These are phyloP conservation scores for Sesbania bispinosa DNA, from an alignment of 306 rosid species.

Conservation along the genomic window DNA sequence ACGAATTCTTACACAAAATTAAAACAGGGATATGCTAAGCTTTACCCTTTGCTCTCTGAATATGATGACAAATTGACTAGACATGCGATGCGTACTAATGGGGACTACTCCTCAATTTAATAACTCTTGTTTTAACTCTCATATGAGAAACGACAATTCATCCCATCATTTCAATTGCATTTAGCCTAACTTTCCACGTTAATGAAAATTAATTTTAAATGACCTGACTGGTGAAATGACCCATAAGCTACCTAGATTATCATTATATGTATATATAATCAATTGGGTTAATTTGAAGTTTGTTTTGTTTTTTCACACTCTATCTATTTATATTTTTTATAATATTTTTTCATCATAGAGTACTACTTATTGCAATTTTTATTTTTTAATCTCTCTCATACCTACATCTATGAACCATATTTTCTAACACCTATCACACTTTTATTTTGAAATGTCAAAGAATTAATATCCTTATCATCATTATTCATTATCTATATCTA, in stretches of 20 bases:
- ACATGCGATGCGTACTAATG: constrained; percentile 34
- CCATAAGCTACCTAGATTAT: background rate
- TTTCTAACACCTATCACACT: too few relatives aligned
- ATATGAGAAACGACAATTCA: constrained; percentile 16
- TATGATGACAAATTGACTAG: constrained; percentile 29
- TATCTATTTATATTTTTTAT: too few relatives aligned
- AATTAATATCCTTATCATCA: too few relatives aligned
- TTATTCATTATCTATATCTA: too few relatives aligned
- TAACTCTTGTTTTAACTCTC: constrained; percentile 8
- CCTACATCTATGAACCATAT: too few relatives aligned
- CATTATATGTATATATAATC: too few relatives aligned
- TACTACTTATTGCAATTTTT: too few relatives aligned
- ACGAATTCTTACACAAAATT: constrained; percentile 31
- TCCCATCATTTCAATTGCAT: constrained; percentile 18
- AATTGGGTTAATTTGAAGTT: too few relatives aligned
- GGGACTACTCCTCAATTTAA: constrained; percentile 29
- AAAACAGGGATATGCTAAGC: constrained; percentile 12
- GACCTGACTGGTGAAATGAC: background rate
- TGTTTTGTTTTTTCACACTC: too few relatives aligned
- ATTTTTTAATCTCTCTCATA: too few relatives aligned
- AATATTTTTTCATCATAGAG: too few relatives aligned
- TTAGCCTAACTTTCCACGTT: constrained; percentile 6
- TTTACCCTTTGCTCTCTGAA: constrained; percentile 13
- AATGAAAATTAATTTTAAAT: background rate
- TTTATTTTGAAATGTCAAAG: too few relatives aligned